Base-by-base conservation (phyloP, 257 asterid genomes). In the Lithospermum erythrorhizon region DNA sequence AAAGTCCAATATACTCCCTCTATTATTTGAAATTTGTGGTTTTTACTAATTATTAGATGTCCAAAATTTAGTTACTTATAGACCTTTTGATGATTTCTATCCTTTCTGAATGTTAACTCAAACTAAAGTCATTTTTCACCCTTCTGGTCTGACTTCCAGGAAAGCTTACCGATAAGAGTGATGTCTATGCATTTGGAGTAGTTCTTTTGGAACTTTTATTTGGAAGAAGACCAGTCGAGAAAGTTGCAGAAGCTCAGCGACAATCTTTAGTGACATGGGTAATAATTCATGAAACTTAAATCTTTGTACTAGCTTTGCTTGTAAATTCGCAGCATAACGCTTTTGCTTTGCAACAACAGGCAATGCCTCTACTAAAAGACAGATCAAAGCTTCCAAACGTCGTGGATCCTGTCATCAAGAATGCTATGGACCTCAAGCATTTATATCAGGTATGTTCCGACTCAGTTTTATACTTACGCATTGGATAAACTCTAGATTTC, bases 211-310 rank as follows among this genome's bases (percentile, higher is more conserved):
- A 91, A 83, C 96, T 91, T 70, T 76, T 91, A 76, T 75, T 77
- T 62, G 98, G 98, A 65, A 77, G 82, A 77, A 80, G 82, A 65
- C 95, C 95, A 18, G 93, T 91, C 6, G 96, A 91, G 72, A 75
- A 82, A 72, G 73, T 81, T 35, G 70, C 74, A 7, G 95, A 81
- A 73, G 71, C 84, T 53, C 90, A 86, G 63, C 75, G 88, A 72
- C 94, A 88, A 66, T 91, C 95, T 32, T 82, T 88, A 71, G 95
- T 84, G 61, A 78, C 95, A 16, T 88, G 95, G 96, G 97, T 90
- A 81, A 63, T 49, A 27, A 56, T 32, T 62, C 21, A 23, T 25
- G 25, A 58, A n/a, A 18, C 21, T 47, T 47, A 25, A 24, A 52
- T 18, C 37, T 52, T 17, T 45, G 19, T 55, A 6, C 10, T 61